Percentiles rank a stretch among this genome's conserved stretches.
Evolutionary conservation across 1,284 basidiomycete genomes (phyloP).

Genomic region (Ustilago esculenta): DNA sequence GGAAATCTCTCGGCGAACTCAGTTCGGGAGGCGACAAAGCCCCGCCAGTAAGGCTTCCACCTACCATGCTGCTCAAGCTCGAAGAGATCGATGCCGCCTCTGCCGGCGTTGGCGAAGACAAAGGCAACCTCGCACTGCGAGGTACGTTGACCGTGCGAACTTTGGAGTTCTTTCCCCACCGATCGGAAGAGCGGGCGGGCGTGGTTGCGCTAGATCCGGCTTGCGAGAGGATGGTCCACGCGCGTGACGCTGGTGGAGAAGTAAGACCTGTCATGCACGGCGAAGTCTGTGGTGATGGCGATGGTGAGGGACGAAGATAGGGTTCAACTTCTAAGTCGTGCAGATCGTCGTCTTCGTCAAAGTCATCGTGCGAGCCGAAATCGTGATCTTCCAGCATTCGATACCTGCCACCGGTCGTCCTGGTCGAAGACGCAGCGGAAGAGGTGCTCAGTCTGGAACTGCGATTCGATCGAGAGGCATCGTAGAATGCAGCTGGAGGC

Average conservation of each 20-base stretch:
- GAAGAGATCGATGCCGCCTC: conserved; percentile 15
- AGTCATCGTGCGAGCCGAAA: conserved; percentile 20
- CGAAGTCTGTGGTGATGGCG: conserved; percentile 39
- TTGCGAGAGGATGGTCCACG: conserved; percentile 59
- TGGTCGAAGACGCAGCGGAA: conserved; percentile 1
- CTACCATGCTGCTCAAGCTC: conserved; percentile 10
- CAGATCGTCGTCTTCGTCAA: conserved; percentile 9
- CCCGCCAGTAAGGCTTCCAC: not conserved
- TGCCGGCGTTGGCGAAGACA: conserved; percentile 28
- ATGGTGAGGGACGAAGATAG: conserved; percentile 28
- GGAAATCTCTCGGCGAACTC: conserved; percentile 18
- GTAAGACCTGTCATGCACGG: conserved; percentile 32
- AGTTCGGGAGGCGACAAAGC: conserved; percentile 17
- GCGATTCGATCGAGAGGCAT: not conserved
- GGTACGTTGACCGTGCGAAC: conserved; percentile 57
- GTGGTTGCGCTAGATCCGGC: conserved; percentile 35
- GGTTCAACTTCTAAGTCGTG: not conserved
- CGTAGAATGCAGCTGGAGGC: conserved; percentile 16
- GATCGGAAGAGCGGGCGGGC: conserved; percentile 13
- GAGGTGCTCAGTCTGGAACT: conserved; percentile 10
- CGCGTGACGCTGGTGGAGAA: conserved; percentile 43
- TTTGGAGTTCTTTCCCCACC: conserved; percentile 53
- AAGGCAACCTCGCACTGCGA: conserved; percentile 30
- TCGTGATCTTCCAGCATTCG: conserved; percentile 26
- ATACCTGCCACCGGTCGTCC: conserved; percentile 6